phyloP scores from a whole-genome alignment of 2,329 filamentous ascomycete species.

The Fusarium foetens region DNA sequence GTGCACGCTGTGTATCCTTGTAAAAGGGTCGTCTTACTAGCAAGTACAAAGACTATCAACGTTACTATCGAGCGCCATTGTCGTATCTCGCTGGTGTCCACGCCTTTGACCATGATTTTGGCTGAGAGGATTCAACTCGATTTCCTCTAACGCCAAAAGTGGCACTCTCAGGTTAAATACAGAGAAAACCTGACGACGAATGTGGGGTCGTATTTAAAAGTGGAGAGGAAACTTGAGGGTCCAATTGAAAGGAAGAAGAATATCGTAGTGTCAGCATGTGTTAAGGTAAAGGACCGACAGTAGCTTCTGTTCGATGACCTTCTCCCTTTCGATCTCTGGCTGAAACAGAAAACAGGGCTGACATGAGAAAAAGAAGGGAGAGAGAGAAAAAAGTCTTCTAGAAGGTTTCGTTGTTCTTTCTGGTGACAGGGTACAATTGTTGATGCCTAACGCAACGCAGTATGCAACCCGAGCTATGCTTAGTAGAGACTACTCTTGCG shows the following conservation, averaged over 20 bases:
- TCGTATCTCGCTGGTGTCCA: constrained; percentile 57
- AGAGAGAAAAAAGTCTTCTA: not conserved
- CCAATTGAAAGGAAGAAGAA: not conserved
- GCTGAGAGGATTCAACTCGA: not conserved
- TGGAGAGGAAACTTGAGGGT: not conserved
- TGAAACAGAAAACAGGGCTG: not conserved
- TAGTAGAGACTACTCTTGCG: not conserved
- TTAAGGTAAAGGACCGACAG: not conserved
- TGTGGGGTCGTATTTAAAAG: not conserved
- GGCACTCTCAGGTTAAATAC: not conserved
- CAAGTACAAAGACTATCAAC: constrained; percentile 73
- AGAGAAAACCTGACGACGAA: not conserved
- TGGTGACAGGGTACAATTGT: not conserved
- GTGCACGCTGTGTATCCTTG: not conserved
- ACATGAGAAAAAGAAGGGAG: not conserved
- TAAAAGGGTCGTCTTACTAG: constrained; percentile 64
- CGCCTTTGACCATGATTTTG: constrained; percentile 17
- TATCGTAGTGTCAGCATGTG: not conserved
- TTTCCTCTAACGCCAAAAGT: not conserved
- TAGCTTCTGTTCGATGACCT: constrained; percentile 1
- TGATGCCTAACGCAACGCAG: constrained; percentile 20
- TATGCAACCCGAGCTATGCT: not conserved
- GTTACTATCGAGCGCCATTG: constrained; percentile 77
- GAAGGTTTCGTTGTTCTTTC: not conserved
- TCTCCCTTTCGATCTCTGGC: not conserved